These are phyloP conservation scores for Secale cereale DNA, from an alignment of 176 grass and related monocot species.

Conservation along the genomic window DNA sequence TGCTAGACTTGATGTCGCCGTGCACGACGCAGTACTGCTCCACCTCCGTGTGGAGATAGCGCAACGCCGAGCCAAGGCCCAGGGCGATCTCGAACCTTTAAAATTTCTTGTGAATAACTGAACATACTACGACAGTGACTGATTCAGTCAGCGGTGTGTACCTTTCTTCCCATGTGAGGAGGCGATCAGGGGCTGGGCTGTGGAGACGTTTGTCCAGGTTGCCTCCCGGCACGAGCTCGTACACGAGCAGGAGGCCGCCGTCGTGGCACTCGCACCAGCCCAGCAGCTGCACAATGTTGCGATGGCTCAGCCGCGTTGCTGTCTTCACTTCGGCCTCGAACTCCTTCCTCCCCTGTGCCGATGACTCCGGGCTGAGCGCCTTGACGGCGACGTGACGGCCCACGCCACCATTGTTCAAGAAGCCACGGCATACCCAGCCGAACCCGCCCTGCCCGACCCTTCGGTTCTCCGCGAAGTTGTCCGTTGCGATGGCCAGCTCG, in stretches of 20 bases:
- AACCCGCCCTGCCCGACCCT: slow-evolving; percentile 10
- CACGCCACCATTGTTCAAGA: not conserved
- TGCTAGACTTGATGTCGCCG: slow-evolving; percentile 26
- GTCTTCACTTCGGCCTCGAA: not conserved
- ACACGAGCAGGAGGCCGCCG: not conserved
- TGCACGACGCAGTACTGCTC: not conserved
- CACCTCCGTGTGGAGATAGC: not conserved
- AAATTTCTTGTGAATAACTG: no score
- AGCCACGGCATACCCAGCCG: slow-evolving; percentile 18
- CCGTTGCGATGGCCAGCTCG: not conserved
- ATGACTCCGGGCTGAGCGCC: not conserved
- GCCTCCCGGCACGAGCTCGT: not conserved
- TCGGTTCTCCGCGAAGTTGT: not conserved
- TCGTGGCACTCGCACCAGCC: not conserved
- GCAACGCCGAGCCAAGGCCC: not conserved
- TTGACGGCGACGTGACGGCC: slow-evolving; percentile 31
- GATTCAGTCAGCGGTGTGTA: not conserved
- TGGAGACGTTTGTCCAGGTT: slow-evolving; percentile 11
- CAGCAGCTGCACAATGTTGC: slow-evolving; percentile 32
- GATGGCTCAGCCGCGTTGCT: slow-evolving; percentile 38
- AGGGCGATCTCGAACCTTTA: not conserved
- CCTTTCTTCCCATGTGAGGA: not conserved
- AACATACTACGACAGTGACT: no score
- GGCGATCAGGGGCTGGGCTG: not conserved
- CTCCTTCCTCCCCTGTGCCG: not conserved